Base-by-base conservation (phyloP, 1,284 basidiomycete species). In the Ganoderma sinense region DNA sequence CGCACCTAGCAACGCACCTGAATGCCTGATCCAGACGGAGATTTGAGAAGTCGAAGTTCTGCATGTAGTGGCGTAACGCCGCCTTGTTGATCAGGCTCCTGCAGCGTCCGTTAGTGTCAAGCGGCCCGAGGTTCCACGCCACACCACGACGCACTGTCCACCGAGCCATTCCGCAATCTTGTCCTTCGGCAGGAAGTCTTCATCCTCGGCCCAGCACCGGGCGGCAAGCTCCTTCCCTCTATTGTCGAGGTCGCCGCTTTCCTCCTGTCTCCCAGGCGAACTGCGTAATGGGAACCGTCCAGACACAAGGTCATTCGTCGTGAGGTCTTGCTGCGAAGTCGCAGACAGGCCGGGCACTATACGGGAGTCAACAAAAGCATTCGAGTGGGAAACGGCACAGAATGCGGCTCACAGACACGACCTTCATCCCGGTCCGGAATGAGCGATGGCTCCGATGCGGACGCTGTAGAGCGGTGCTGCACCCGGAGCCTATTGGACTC, bases 141-240 rank as follows among this genome's bases (percentile, higher is more conserved):
- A 48, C 45, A 48, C 6, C 45, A 40, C 43, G 4, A 91, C 95
- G 83, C 75, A 97, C 92, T 89, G 84, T 77, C 95, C 93, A 73
- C 97, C 97, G 53, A 99, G 85, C 92, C 96, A 99, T 80, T 98
- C 95, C 1, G 97, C 96, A 76, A 98, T 95, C 84, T 97, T 97
- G 75, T 97, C 96, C 75, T 91, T 91, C 26, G 89, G 86, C 73
- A 97, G 80, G 79, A 97, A 97, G 3, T 87, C 86, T 74, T 93
- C 91, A 77, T 99, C 95, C 77, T 97, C 95, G n/a, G 90, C 87
- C 88, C 94, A 95, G 79, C 95, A 97, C 69, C 91, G 89, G 62
- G 84, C 81, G 0, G 97, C 97, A 58, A 95, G 81, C 63, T 91
- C 91, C 75, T 88, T 89, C 0, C 90, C 96, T 70, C 89, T 86